These are phyloP conservation scores for Ophiorrhiza pumila DNA, from an alignment of 257 asterid species.

Conservation along the genomic window DNA sequence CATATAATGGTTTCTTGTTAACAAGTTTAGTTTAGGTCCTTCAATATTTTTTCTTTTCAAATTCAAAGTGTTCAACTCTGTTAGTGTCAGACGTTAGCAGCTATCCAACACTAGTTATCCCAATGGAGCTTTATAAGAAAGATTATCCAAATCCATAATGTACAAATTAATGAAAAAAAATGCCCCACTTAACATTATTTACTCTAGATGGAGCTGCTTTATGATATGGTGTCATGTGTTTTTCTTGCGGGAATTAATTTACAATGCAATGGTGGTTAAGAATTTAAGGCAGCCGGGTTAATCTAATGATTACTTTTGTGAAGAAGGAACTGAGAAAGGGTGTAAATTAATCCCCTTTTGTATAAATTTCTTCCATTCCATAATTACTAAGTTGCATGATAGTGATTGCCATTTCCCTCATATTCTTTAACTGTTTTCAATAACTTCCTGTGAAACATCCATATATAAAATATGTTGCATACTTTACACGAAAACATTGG, in stretches of 20 bases:
- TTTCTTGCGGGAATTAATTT: not conserved
- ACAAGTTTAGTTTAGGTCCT: no score
- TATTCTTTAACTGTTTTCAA: not conserved
- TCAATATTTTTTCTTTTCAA: no score
- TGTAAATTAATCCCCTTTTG: not conserved
- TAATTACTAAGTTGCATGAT: not conserved
- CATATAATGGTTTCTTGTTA: not conserved
- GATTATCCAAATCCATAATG: not conserved
- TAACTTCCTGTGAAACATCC: not conserved
- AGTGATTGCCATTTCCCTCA: constrained; percentile 1
- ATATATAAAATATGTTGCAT: not conserved
- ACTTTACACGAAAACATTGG: not conserved
- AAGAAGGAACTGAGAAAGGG: constrained; percentile 13
- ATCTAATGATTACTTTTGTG: not conserved
- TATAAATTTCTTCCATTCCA: not conserved
- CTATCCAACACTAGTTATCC: no score
- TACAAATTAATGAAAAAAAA: no score
- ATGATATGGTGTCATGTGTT: not conserved
- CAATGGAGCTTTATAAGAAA: no score
- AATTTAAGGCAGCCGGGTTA: not conserved
- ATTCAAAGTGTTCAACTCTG: no score
- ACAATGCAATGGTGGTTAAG: not conserved
- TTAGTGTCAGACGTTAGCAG: no score
- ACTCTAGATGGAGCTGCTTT: not conserved
- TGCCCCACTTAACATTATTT: no score